A percentile compares a stretch with the other conserved stretches of the same genome.
phyloP scores from a whole-genome alignment of 352 stramenopile genomes.

The Globisporangium barbulae region DNA sequence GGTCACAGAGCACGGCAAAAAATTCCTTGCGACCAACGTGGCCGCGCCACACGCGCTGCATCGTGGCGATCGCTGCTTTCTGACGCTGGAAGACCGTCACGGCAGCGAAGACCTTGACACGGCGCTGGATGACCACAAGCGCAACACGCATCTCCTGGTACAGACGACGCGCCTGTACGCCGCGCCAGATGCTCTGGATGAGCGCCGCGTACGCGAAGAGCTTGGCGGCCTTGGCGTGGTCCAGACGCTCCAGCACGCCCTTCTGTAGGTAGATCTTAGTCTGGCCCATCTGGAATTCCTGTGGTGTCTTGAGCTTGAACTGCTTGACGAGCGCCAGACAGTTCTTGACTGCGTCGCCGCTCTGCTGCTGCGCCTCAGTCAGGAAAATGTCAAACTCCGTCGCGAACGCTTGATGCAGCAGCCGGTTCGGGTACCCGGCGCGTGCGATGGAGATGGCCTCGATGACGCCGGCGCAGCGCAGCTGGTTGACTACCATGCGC shows the following conservation, averaged over 20 bases:
- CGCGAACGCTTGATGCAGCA: slow-evolving; percentile 74
- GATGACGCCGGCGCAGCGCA: slow-evolving; percentile 80
- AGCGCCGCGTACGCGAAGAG: slow-evolving; percentile 56
- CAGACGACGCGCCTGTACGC: slow-evolving; percentile 31
- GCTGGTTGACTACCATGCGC: slow-evolving; percentile 74
- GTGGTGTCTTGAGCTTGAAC: slow-evolving; percentile 54
- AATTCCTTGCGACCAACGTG: slow-evolving; percentile 35
- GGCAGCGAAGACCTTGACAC: slow-evolving; percentile 43
- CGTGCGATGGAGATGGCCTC: slow-evolving; percentile 77
- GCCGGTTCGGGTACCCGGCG: slow-evolving; percentile 70
- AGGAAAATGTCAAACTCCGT: slow-evolving; percentile 71
- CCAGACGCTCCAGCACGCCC: slow-evolving; percentile 69
- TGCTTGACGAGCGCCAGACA: slow-evolving; percentile 56
- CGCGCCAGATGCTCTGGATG: slow-evolving; percentile 67
- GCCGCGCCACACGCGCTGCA: slow-evolving; percentile 40
- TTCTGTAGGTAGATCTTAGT: slow-evolving; percentile 89
- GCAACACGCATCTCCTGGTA: slow-evolving; percentile 35
- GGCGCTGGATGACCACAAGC: slow-evolving; percentile 45
- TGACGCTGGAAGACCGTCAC: slow-evolving; percentile 31
- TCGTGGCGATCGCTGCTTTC: slow-evolving; percentile 12
- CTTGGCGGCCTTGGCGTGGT: slow-evolving; percentile 59
- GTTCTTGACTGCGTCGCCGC: slow-evolving; percentile 24
- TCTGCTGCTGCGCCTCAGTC: slow-evolving; percentile 30
- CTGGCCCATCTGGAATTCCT: slow-evolving; percentile 79
- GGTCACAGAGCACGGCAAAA: slow-evolving; percentile 30